Percentiles rank a stretch among this genome's conserved stretches.
phyloP scores from a whole-genome alignment of 2,329 filamentous ascomycete genomes.

The Hyphodiscus sp. region DNA sequence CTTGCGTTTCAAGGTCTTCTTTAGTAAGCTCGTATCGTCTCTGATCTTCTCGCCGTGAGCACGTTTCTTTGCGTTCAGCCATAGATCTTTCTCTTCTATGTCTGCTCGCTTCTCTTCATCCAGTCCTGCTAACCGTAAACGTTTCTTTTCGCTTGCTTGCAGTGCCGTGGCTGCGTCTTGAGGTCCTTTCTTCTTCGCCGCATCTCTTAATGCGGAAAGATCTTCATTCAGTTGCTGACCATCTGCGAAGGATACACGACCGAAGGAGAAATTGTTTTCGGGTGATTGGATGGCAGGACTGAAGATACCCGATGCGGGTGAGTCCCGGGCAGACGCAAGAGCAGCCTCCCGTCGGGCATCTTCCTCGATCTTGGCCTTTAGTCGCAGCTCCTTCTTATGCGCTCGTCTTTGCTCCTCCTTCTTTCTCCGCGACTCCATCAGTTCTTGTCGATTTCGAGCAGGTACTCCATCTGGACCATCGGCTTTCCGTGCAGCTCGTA shows the following conservation, averaged over 20 bases:
- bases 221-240: constrained; percentile 73
- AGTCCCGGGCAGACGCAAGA: constrained; percentile 52
- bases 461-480: constrained; percentile 76
- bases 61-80: constrained; percentile 84
- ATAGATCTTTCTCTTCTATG: constrained; percentile 87
- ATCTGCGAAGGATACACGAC: constrained; percentile 84
- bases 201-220: constrained; percentile 53
- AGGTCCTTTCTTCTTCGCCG: constrained; percentile 72
- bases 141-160: constrained; percentile 79
- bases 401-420: constrained; percentile 83
- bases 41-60: constrained; percentile 84
- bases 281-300: constrained; percentile 48
- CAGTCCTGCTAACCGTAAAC: constrained; percentile 68
- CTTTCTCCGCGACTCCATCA: constrained; percentile 80
- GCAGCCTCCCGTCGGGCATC: constrained; percentile 59
- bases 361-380: constrained; percentile 74
- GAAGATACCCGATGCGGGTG: constrained; percentile 47
- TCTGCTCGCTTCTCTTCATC: constrained; percentile 77
- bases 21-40: constrained; percentile 79
- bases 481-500: constrained; percentile 81
- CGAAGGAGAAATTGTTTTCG: constrained; percentile 76
- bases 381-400: constrained; percentile 80
- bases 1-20: constrained; percentile 93
- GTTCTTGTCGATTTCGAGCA: constrained; percentile 79
- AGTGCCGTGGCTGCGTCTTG: constrained; percentile 81